Evolutionary conservation across 2,329 filamentous ascomycete genomes (phyloP).

Genomic region (Nectriaceae sp.): DNA sequence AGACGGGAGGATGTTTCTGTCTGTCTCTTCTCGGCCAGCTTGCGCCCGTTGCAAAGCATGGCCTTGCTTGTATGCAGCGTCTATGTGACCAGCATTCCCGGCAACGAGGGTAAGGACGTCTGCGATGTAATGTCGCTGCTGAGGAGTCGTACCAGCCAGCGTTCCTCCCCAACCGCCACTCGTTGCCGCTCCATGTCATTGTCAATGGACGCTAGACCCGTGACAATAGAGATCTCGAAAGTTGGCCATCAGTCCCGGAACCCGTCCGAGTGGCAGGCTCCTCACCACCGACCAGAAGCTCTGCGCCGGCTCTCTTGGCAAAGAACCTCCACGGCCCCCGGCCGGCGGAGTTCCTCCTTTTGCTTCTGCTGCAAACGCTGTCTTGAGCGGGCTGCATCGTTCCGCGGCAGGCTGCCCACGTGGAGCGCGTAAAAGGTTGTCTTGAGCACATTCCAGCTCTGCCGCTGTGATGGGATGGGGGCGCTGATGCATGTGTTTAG

Average conservation of each 20-base stretch:
- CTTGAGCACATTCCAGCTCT: background rate
- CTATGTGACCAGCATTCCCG: background rate
- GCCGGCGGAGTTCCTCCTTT: too few species aligned
- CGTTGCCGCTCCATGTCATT: too few species aligned
- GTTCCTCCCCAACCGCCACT: background rate
- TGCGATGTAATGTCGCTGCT: background rate
- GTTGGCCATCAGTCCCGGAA: background rate
- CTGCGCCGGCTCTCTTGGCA: too few species aligned
- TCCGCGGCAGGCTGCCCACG: slow-evolving; percentile 6
- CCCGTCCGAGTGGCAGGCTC: background rate
- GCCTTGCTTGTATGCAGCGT: too few species aligned
- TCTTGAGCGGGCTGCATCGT: too few species aligned
- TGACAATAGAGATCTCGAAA: too few species aligned
- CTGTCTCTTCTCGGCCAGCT: background rate
- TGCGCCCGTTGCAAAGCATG: background rate
- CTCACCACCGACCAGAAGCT: too few species aligned
- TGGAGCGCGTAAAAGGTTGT: background rate
- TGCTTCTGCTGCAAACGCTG: too few species aligned
- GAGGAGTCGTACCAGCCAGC: background rate
- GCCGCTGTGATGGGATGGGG: background rate
- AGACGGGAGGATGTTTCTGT: too few species aligned
- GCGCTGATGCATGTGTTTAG: slow-evolving; percentile 6
- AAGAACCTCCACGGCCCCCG: too few species aligned
- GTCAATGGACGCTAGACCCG: too few species aligned
- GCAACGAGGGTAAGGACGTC: background rate